Evolutionary conservation across 1,284 basidiomycete genomes (phyloP).

Genomic region (Ceratobasidium sp.): DNA sequence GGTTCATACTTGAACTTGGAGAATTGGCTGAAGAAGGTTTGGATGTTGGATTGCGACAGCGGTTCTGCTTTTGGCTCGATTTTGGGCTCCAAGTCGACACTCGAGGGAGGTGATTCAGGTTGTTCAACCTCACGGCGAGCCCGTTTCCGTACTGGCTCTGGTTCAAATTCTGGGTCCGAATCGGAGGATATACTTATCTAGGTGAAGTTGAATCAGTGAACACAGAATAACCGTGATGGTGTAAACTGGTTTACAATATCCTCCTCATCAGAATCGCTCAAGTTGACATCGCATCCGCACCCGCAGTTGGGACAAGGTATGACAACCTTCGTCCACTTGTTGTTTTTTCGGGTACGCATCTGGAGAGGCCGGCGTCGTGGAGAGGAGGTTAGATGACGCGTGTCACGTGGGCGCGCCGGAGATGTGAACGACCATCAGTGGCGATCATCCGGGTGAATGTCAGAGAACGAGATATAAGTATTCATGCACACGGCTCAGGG

Average conservation of each 20-base stretch:
- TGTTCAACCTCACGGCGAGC: not conserved
- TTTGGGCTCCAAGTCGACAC: not conserved
- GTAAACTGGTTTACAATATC: not conserved
- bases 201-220: not conserved
- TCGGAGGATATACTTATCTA: not conserved
- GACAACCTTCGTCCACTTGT: not conserved
- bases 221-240: not conserved
- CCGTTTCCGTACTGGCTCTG: not conserved
- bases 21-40: slow-evolving; percentile 20
- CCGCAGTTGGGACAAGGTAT: not conserved
- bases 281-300: not conserved
- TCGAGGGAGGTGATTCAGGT: not conserved
- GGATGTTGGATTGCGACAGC: slow-evolving; percentile 12
- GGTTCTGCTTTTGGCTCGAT: not conserved
- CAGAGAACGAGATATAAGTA: no score
- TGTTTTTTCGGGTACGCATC: not conserved
- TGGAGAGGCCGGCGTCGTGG: no score
- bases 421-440: no score
- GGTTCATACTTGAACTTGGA: slow-evolving; percentile 3
- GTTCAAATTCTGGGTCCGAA: not conserved
- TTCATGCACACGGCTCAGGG: no score
- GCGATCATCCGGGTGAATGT: no score
- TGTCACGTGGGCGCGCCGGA: no score
- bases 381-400: no score
- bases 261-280: not conserved